Conservation (phyloP, 108 stramenopile genomes). For the Fragilaria radians region DNA sequence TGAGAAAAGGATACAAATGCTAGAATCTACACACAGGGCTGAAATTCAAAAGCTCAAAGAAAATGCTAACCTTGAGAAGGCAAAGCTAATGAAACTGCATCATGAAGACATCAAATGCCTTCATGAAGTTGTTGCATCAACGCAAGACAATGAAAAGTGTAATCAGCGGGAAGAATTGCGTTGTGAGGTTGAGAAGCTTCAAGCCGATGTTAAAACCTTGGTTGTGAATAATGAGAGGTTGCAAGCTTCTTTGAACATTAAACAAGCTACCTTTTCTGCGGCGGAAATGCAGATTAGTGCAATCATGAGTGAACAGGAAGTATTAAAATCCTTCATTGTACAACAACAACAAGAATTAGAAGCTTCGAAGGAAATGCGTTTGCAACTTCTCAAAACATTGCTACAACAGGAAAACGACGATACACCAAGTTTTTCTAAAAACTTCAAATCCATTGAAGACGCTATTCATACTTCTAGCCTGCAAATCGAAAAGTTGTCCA, state of each 20-base stretch:
- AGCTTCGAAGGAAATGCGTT: slow-evolving; percentile 21
- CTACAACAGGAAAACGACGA: slow-evolving; percentile 25
- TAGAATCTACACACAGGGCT: slow-evolving; percentile 5
- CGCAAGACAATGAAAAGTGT: background rate
- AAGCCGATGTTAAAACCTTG: slow-evolving; percentile 15
- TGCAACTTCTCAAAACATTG: slow-evolving; percentile 33
- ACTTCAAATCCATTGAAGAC: too few species aligned
- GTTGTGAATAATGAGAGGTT: slow-evolving; percentile 6
- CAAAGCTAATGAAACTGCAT: background rate
- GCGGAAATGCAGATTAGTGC: slow-evolving; percentile 13
- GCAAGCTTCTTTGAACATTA: slow-evolving; percentile 9
- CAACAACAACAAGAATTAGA: slow-evolving; percentile 39
- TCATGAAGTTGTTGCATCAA: slow-evolving; percentile 12
- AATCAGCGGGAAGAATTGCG: background rate
- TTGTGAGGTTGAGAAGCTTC: slow-evolving; percentile 1
- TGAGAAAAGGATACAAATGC: slow-evolving; percentile 19
- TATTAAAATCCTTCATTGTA: slow-evolving; percentile 16
- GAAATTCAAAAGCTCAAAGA: background rate
- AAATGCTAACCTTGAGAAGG: background rate
- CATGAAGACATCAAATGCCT: slow-evolving; percentile 22
- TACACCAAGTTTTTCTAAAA: background rate
- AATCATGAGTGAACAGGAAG: slow-evolving; percentile 25
- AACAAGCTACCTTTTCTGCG: too few species aligned
- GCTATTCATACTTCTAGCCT: too few species aligned
- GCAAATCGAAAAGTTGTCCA: too few species aligned